Evolutionary conservation across 1,284 basidiomycete species (phyloP).

Genomic region (Irpex sp.): DNA sequence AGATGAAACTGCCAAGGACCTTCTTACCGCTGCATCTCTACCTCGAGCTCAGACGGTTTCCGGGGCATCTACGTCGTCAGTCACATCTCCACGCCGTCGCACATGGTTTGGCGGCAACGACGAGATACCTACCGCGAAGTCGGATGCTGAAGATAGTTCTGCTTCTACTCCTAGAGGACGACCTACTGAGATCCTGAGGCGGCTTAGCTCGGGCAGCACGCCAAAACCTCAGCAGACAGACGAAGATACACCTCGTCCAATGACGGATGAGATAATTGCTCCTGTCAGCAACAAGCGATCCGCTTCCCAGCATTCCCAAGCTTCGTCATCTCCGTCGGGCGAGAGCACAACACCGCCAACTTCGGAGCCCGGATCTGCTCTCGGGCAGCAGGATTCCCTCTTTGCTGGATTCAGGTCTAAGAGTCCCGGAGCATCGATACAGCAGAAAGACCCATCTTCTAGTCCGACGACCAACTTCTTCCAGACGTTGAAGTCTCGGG

Average conservation of each 20-base stretch:
- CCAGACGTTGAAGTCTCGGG: slow-evolving; percentile 73
- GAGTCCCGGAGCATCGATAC: slow-evolving; percentile 16
- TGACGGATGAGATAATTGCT: background rate
- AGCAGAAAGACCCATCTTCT: slow-evolving; percentile 15
- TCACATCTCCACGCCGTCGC: slow-evolving; percentile 19
- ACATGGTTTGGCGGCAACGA: slow-evolving; percentile 36
- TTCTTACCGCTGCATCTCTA: slow-evolving; percentile 11
- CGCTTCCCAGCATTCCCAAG: slow-evolving; percentile 23
- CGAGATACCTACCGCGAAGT: slow-evolving; percentile 22
- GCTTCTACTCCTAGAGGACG: slow-evolving; percentile 14
- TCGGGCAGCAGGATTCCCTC: slow-evolving; percentile 20
- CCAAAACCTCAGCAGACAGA: background rate
- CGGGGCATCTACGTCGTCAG: slow-evolving; percentile 11
- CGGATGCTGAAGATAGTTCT: slow-evolving; percentile 18
- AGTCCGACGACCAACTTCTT: slow-evolving; percentile 50
- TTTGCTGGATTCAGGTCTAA: slow-evolving; percentile 19
- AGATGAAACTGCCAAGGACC: slow-evolving; percentile 2
- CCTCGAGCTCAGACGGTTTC: slow-evolving; percentile 18
- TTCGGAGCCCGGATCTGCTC: slow-evolving; percentile 20
- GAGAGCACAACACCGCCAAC: slow-evolving; percentile 16
- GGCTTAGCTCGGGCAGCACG: slow-evolving; percentile 19
- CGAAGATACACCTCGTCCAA: slow-evolving; percentile 2
- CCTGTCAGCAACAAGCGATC: slow-evolving; percentile 14
- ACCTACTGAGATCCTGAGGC: slow-evolving; percentile 11
- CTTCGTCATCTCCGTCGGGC: slow-evolving; percentile 20